Percentiles rank a stretch among this genome's conserved stretches.
These are phyloP conservation scores for Pleurotus pulmonarius DNA, from an alignment of 768 basidiomycete genomes.

Conservation along the genomic window DNA sequence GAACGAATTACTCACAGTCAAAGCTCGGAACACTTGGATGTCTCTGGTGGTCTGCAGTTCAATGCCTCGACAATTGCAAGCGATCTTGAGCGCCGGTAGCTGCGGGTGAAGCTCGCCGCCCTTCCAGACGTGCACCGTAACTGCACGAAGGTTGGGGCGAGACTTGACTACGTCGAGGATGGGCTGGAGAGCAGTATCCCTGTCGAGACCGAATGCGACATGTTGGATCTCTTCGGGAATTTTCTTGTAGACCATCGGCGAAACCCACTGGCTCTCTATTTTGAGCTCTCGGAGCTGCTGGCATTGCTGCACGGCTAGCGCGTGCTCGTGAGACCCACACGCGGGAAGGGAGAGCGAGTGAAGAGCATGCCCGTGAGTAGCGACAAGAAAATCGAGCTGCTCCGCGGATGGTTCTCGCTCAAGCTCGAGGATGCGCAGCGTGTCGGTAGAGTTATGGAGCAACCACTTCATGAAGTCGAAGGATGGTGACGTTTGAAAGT, in stretches of 20 bases:
- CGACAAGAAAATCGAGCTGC: slow-evolving; percentile 52
- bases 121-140: slow-evolving; percentile 55
- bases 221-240: slow-evolving; percentile 49
- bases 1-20: slow-evolving; percentile 36
- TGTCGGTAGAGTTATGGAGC: slow-evolving; percentile 49
- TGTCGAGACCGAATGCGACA: slow-evolving; percentile 58
- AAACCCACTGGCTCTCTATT: slow-evolving; percentile 50
- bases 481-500: slow-evolving; percentile 61
- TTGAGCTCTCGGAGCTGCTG: slow-evolving; percentile 47
- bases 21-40: slow-evolving; percentile 47
- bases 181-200: slow-evolving; percentile 49
- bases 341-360: slow-evolving; percentile 56
- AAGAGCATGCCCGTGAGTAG: slow-evolving; percentile 44
- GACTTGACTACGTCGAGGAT: slow-evolving; percentile 52
- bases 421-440: slow-evolving; percentile 53
- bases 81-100: slow-evolving; percentile 54
- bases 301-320: slow-evolving; percentile 43
- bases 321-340: slow-evolving; percentile 44
- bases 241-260: slow-evolving; percentile 40
- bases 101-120: slow-evolving; percentile 47
- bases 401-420: slow-evolving; percentile 56
- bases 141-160: slow-evolving; percentile 35
- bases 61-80: slow-evolving; percentile 61
- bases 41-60: slow-evolving; percentile 48
- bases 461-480: slow-evolving; percentile 69